Evolutionary conservation across 1,284 basidiomycete species (phyloP), one percentile per base, ranked within the genome.

Genomic region (Ganoderma boninense): DNA sequence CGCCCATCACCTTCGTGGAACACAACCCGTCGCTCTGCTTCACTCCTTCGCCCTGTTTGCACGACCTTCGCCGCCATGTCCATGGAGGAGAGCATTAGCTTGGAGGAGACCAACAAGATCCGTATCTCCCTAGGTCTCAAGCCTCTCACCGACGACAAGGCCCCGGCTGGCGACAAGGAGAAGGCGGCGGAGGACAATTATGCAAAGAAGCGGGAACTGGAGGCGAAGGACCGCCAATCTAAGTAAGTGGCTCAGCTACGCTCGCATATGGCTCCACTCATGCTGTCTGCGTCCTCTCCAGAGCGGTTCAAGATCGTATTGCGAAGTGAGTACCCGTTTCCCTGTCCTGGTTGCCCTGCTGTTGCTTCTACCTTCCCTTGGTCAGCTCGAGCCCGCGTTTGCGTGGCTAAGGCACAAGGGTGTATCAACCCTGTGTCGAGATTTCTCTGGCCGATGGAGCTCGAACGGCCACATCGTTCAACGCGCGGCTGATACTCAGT

Each of bases 101-200:
- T 99, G 79, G 97, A 98, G 80, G 98, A 99, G 88, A 98, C 97
- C 67, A 99, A 99, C 87, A 96, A 95, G 83, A 95, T 98, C 80
- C 96, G 98, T 84, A 90, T 98, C 73, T 94, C 92, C 10, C 89
- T 99, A 59, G 98, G 98, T 76, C 91, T 99, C 73, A 96, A 97
- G 81, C 97, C 97, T 46, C 89, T 99, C 68, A 93, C 92, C 4
- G 95, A 95, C 74, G 93, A 94, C 77, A 84, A 85, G 63, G 86
- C 82, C 35, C 90, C 92, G 8, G 85, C 85, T 14, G 85, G 91
- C 78, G 88, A 89, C 77, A 90, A 90, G 75, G 95, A 97, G 71
- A 89, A 92, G 78, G 84, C 91, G 76, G 96, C 96, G 11, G 95
- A 96, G 82, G 85, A 90, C 66, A 98, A 98, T 82, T 98, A 94